phyloP scores from a whole-genome alignment of 2,329 filamentous ascomycete species.

The Incumbomyces delicatus region DNA sequence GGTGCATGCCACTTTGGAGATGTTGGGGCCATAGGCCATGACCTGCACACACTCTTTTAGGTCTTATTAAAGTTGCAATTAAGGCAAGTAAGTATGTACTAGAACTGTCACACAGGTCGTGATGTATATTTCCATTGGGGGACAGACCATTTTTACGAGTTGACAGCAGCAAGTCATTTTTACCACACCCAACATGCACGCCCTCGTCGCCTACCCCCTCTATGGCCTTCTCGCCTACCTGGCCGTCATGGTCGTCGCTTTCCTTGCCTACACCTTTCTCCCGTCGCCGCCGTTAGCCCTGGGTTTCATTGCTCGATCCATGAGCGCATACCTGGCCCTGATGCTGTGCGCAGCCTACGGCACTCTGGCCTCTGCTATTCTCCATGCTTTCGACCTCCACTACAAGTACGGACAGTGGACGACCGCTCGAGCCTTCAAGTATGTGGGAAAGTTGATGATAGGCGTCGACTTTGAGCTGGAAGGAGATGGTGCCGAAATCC shows the following conservation, averaged over 20 bases:
- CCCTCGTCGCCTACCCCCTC: conserved; percentile 25
- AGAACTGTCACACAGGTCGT: neutral
- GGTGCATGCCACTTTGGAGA: conserved; percentile 2
- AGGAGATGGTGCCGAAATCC: conserved; percentile 56
- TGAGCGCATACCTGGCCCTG: conserved; percentile 37
- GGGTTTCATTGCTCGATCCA: conserved; percentile 37
- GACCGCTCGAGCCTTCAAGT: conserved; percentile 68
- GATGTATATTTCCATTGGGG: neutral
- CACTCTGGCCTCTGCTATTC: conserved; percentile 59
- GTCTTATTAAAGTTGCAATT: too few relatives aligned
- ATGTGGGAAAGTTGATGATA: conserved; percentile 61
- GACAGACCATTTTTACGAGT: neutral
- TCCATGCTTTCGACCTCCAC: conserved; percentile 58
- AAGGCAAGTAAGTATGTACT: too few relatives aligned
- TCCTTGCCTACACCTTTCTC: conserved; percentile 33
- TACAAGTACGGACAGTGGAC: conserved; percentile 79
- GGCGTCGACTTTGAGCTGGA: conserved; percentile 62
- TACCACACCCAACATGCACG: conserved; percentile 15
- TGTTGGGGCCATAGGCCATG: neutral
- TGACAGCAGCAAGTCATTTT: neutral
- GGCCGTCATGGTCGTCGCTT: conserved; percentile 49
- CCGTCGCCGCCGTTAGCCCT: conserved; percentile 26
- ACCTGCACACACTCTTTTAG: neutral
- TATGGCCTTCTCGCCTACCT: conserved; percentile 52
- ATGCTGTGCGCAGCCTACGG: conserved; percentile 57